phyloP scores from a whole-genome alignment of 2,329 filamentous ascomycete species.

The Cladorrhinum sp. region DNA sequence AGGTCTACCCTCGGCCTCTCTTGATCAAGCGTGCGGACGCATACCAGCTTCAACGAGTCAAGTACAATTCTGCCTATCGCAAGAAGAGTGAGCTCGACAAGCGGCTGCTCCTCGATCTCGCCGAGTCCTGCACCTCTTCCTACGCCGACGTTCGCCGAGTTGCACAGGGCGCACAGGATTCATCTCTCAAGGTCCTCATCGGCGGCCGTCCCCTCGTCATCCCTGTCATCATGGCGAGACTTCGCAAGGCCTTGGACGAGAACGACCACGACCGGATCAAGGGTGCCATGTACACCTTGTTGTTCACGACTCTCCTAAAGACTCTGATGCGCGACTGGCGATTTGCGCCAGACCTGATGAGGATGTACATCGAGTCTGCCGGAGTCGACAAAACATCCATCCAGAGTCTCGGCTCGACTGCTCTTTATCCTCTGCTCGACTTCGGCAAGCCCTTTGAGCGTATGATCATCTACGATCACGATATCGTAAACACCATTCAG shows the following conservation, averaged over 20 bases:
- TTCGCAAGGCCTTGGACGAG: conserved; percentile 73
- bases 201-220: conserved; percentile 87
- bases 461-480: conserved; percentile 76
- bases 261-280: conserved; percentile 91
- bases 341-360: conserved; percentile 85
- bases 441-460: conserved; percentile 86
- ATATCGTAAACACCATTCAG: conserved; percentile 67
- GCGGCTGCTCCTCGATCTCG: conserved; percentile 77
- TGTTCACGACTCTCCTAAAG: conserved; percentile 85
- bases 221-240: conserved; percentile 74
- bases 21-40: conserved; percentile 89
- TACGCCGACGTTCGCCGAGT: conserved; percentile 96
- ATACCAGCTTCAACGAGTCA: conserved; percentile 89
- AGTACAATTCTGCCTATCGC: conserved; percentile 86
- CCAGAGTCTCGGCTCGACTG: conserved; percentile 78
- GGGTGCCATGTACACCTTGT: conserved; percentile 83
- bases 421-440: conserved; percentile 82
- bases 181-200: conserved; percentile 85
- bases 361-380: conserved; percentile 83
- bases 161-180: conserved; percentile 88
- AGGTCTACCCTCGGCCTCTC: conserved; percentile 88
- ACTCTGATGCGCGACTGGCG: conserved; percentile 91
- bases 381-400: conserved; percentile 92
- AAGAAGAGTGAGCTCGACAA: conserved; percentile 90
- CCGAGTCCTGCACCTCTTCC: conserved; percentile 81